Base-by-base conservation (phyloP, 345 rosid genomes). In the Sonneratia alba region DNA sequence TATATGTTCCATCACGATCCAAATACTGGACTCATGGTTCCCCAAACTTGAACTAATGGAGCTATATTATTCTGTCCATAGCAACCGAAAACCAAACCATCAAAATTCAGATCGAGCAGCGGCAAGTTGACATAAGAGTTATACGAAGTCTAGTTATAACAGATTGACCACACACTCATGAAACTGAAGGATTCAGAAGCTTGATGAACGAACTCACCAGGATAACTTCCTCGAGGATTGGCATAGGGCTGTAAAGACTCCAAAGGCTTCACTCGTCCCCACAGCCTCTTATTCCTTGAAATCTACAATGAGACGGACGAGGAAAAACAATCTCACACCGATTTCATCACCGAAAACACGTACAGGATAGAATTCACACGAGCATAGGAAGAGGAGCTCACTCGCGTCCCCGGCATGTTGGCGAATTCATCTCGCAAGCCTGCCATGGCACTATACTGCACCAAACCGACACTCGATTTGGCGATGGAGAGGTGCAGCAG, bases 171-270 rank as follows among this genome's bases (percentile, higher is more conserved):
- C 22, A 38, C 16, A 36, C 75, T 14, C 22, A 38, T 45, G 61
- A 40, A 27, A 64, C 40, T 27, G 7, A 38, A 1, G 43, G 45
- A 38, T 59, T 59, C 73, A 37, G 12, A 40, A 38, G 42, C 36
- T 38, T 19, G 22, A 36, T 74, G 49, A 49, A 76, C 70, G 40
- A 70, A 80, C 75, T 74, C 89, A 95, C 99, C 96, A 72, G 86
- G 89, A 82, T 86, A 86, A 79, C 63, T 82, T 73, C 62, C 84
- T 83, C 98, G 88, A 48, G 98, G 91, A 78, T 91, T 92, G 69
- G 97, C 97, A 86, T 89, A 96, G 8, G 98, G 98, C 76, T 89
- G 91, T 83, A 96, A 84, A 21, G 95, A 77, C 79, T 76, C 85
- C 71, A 96, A 78, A 6, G 91, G 74, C 81, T 83, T 96, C 42